These are phyloP conservation scores for Lactarius vividus DNA, from an alignment of 768 basidiomycete genomes.

Conservation along the genomic window DNA sequence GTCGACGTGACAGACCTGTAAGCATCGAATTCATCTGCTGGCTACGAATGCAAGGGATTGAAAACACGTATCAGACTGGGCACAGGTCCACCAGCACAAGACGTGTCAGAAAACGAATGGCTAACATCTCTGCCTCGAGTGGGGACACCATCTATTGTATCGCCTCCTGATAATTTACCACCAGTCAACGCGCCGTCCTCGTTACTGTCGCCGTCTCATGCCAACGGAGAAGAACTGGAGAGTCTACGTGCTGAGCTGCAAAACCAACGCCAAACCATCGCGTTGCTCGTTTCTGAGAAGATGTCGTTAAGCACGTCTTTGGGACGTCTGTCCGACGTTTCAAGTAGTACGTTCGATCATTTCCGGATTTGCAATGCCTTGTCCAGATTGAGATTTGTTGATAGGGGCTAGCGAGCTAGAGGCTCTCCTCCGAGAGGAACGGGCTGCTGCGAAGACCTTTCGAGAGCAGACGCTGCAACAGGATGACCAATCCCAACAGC, in stretches of 20 bases:
- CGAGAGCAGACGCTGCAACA: conserved; percentile 42
- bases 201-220: conserved; percentile 19
- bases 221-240: conserved; percentile 27
- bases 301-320: conserved; percentile 41
- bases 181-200: conserved; percentile 30
- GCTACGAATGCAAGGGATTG: background rate
- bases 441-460: conserved; percentile 23
- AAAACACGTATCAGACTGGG: conserved; percentile 39
- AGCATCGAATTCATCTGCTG: conserved; percentile 35
- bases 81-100: conserved; percentile 36
- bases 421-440: conserved; percentile 29
- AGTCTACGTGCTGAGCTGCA: conserved; percentile 39
- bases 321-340: conserved; percentile 56
- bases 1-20: conserved; percentile 64
- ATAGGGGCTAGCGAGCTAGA: conserved; percentile 32
- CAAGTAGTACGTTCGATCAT: conserved; percentile 48
- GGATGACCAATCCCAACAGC: conserved; percentile 39
- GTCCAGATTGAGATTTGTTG: background rate
- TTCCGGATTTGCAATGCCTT: background rate
- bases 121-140: conserved; percentile 54
- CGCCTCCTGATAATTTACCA: conserved; percentile 27
- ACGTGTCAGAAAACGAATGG: conserved; percentile 49
- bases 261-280: conserved; percentile 71
- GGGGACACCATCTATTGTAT: conserved; percentile 32
- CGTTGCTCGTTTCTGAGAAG: conserved; percentile 59